Evolutionary conservation across 345 rosid genomes (phyloP).

Genomic region (Eucalyptus polybractea): DNA sequence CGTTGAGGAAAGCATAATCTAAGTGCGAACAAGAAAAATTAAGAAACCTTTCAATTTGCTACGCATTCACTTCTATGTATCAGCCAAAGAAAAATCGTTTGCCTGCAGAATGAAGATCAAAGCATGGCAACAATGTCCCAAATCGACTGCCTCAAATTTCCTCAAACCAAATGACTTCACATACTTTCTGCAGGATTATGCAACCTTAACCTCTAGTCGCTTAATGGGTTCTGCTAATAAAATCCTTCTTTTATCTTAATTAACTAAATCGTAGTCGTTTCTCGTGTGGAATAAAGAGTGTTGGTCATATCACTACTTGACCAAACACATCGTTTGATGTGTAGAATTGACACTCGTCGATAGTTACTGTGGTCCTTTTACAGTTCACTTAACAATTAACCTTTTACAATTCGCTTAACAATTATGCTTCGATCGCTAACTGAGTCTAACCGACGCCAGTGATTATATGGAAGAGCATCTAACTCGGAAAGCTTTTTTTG

Average conservation of each 20-base stretch:
- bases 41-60: not conserved
- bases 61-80: not conserved
- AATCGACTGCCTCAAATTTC: not conserved
- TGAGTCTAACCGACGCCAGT: not conserved
- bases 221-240: not conserved
- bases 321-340: not conserved
- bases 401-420: no score
- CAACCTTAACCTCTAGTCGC: not conserved
- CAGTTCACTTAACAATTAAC: not conserved
- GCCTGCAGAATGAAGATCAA: not conserved
- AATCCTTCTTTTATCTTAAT: not conserved
- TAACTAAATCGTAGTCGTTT: not conserved
- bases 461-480: not conserved
- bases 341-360: not conserved
- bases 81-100: not conserved
- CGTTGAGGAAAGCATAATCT: constrained; percentile 20
- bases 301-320: not conserved
- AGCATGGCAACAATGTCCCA: not conserved
- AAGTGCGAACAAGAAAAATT: not conserved
- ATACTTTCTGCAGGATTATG: not conserved
- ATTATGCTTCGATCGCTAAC: not conserved
- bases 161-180: not conserved
- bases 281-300: not conserved
- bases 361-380: no score
- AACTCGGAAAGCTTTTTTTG: not conserved